These are phyloP conservation scores for Striga asiatica DNA, from an alignment of 257 asterid species.

Conservation along the genomic window DNA sequence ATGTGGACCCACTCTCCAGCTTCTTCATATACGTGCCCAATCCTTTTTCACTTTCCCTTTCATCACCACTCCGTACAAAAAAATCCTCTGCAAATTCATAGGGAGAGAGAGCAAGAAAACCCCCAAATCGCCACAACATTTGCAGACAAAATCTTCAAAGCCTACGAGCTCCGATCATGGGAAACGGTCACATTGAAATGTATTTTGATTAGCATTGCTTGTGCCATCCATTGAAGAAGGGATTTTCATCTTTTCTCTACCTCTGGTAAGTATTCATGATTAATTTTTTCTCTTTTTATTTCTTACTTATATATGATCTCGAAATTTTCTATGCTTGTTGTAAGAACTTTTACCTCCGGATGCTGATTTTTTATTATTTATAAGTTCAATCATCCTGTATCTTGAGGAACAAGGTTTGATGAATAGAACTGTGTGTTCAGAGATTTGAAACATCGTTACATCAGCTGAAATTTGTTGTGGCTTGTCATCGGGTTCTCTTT, in stretches of 20 bases:
- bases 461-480: background rate
- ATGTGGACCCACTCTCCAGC: constrained; percentile 8
- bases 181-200: background rate
- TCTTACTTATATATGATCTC: constrained; percentile 8
- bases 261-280: constrained; percentile 22
- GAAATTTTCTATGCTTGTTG: background rate
- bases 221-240: constrained; percentile 9
- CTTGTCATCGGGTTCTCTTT: background rate
- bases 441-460: no score
- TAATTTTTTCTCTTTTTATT: background rate
- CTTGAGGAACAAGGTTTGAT: no score
- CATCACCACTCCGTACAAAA: constrained; percentile 12
- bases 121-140: background rate
- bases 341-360: background rate
- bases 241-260: constrained; percentile 8
- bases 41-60: background rate
- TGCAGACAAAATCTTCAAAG: background rate
- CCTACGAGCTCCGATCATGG: constrained; percentile 5
- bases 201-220: constrained; percentile 18
- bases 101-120: background rate
- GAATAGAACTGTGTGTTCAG: no score
- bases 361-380: background rate
- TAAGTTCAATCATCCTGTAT: background rate
- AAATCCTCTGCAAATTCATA: background rate
- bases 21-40: background rate